Base-by-base conservation (phyloP, 176 grass and related monocot species). In the Rhynchospora tenuis region DNA sequence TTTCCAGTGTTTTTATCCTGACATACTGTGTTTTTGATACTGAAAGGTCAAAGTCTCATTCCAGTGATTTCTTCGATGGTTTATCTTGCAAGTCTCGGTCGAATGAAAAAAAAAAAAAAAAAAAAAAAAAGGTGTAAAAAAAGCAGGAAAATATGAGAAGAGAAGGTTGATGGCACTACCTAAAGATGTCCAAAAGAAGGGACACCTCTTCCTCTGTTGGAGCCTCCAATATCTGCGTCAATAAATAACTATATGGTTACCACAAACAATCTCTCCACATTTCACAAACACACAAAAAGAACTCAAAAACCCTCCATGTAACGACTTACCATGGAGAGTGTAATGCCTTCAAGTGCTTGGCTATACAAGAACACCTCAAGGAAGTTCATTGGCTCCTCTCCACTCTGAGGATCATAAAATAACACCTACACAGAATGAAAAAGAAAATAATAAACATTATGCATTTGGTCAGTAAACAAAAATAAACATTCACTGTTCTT, bases 271-370 rank as follows among this genome's bases (percentile, higher is more conserved):
- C 51, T 29, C 33, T 61, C 54, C 26, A 28, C 27, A 9, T 38
- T 11, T 59, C 2, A 4, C 13, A 2, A 38, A 38, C 48, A 52
- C 14, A 50, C 13, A 44, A 9, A 14, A 20, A 82, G 15, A 65
- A 64, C 22, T 13, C n/a, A 66, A 82, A 81, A 23, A 2, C 26
- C 66, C 12, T 33, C 8, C 22, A 72, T 88, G 27, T 81, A 81
- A 23, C 66, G 74, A 88, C 87, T 91, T 90, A 99, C 96, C 96
- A 91, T 99, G 80, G 96, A 93, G 65, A 99, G 84, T n/a, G 91
- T 92, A 88, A 99, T 99, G 73, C 96, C 96, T 90, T 99, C 96
- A 75, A 95, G 93, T 11, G 93, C 93, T 86, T 99, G 96, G 83
- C 96, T 99, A 64, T 99, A 88, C 75, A 99, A 88, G 79, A 99